Percentiles rank a stretch among this genome's conserved stretches.
Conservation (phyloP, 2,329 filamentous ascomycete genomes). For the Alternaria viburni region DNA sequence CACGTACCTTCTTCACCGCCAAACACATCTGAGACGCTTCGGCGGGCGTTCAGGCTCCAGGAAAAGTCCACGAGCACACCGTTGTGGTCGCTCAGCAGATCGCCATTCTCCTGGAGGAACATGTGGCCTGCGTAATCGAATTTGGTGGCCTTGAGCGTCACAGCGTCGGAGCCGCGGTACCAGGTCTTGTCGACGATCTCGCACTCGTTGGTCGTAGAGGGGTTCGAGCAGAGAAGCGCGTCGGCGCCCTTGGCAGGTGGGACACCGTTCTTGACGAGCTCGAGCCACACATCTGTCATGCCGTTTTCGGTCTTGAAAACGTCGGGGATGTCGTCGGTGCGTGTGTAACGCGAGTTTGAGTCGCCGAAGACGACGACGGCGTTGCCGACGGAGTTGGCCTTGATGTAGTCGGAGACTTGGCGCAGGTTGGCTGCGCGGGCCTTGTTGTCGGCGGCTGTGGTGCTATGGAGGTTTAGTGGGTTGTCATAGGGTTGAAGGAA, state of each 20-base stretch:
- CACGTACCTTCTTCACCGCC: constrained; percentile 60
- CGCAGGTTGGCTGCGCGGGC: constrained; percentile 66
- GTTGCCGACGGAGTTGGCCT: constrained; percentile 62
- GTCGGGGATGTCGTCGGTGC: constrained; percentile 59
- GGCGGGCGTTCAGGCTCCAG: constrained; percentile 23
- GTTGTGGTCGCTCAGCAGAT: constrained; percentile 69
- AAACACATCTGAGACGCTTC: constrained; percentile 47
- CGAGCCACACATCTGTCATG: constrained; percentile 66
- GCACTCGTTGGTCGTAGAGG: constrained; percentile 59
- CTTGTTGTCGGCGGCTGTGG: constrained; percentile 57
- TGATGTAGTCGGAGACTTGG: constrained; percentile 66
- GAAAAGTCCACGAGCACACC: constrained; percentile 64
- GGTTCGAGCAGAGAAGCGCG: constrained; percentile 62
- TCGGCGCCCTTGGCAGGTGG: constrained; percentile 30
- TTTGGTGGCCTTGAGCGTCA: constrained; percentile 56
- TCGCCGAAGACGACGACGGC: constrained; percentile 70
- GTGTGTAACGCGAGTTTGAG: constrained; percentile 70
- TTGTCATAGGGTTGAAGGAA: background rate
- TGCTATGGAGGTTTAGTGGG: constrained; percentile 31
- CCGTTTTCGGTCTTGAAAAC: constrained; percentile 60
- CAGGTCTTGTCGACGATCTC: constrained; percentile 73
- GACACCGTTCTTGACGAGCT: constrained; percentile 51
- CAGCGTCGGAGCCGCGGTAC: constrained; percentile 60
- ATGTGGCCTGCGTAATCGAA: constrained; percentile 63
- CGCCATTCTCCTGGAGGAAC: constrained; percentile 65